phyloP scores from a whole-genome alignment of 306 rosid species.

The Astragalus membranaceus region DNA sequence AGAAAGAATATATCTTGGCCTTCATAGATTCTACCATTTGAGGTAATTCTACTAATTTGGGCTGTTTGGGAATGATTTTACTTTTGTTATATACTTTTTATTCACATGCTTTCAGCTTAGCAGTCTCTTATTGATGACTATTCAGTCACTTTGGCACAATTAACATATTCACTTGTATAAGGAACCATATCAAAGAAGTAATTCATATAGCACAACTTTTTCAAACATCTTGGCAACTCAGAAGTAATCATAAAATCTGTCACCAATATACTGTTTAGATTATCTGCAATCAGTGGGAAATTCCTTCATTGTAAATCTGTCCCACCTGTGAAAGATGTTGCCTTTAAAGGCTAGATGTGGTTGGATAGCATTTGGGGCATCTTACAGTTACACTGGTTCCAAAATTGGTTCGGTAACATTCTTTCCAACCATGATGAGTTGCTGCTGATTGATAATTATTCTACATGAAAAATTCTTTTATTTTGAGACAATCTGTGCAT shows the following conservation, averaged over 20 bases:
- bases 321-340: slow-evolving; percentile 43
- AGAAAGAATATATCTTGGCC: too few species aligned
- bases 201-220: slow-evolving; percentile 36
- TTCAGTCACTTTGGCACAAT: too few species aligned
- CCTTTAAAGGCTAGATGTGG: slow-evolving; percentile 47
- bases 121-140: too few species aligned
- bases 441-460: slow-evolving; percentile 67
- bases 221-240: slow-evolving; percentile 38
- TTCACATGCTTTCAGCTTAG: too few species aligned
- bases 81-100: too few species aligned
- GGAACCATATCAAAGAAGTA: too few species aligned
- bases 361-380: slow-evolving; percentile 50
- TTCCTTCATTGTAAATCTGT: too few species aligned
- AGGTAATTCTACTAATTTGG: too few species aligned
- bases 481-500: slow-evolving; percentile 41
- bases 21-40: too few species aligned
- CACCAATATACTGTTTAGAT: too few species aligned
- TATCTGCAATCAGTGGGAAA: slow-evolving; percentile 56
- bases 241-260: slow-evolving; percentile 46
- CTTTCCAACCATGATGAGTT: slow-evolving; percentile 62
- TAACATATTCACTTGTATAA: too few species aligned
- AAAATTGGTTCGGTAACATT: slow-evolving; percentile 42
- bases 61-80: too few species aligned
- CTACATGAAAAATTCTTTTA: slow-evolving; percentile 40
- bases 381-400: slow-evolving; percentile 54